These are phyloP conservation scores for Rhododendron henanense DNA, from an alignment of 148 eudicot genomes.

Conservation along the genomic window DNA sequence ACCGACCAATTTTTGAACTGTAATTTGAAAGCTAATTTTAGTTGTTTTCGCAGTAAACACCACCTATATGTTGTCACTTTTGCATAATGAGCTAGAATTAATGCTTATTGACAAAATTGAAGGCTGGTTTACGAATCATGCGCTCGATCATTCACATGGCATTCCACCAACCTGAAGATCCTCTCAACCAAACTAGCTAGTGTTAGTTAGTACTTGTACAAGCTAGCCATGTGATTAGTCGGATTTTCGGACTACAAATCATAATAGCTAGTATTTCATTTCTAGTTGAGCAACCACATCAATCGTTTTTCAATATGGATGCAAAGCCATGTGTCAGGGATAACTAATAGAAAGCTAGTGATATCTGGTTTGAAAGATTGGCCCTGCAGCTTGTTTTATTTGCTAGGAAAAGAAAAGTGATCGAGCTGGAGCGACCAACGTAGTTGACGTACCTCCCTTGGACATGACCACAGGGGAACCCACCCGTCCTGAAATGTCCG, in stretches of 20 bases:
- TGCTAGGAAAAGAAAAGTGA: background rate
- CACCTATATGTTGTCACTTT: background rate
- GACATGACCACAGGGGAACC: no score
- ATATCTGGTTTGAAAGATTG: background rate
- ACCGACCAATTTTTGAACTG: no score
- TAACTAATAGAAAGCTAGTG: background rate
- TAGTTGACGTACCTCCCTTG: no score
- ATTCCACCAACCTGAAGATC: constrained; percentile 4
- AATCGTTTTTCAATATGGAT: background rate
- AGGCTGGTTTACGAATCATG: constrained; percentile 1
- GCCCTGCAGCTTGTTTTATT: background rate
- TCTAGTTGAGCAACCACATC: background rate
- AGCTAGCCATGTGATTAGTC: background rate
- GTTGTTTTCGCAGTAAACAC: no score
- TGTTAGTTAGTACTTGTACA: background rate
- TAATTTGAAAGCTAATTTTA: background rate
- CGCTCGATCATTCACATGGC: constrained; percentile 9
- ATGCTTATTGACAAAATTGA: no score
- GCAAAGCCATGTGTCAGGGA: background rate
- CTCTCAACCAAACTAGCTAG: background rate
- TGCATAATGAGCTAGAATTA: background rate
- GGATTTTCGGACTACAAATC: background rate
- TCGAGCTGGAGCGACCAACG: background rate
- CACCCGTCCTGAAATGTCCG: no score
- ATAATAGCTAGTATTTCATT: background rate